Evolutionary conservation across 441 rosid genomes (phyloP), one percentile per base, ranked within the genome.

Genomic region (Daphne laureola): DNA sequence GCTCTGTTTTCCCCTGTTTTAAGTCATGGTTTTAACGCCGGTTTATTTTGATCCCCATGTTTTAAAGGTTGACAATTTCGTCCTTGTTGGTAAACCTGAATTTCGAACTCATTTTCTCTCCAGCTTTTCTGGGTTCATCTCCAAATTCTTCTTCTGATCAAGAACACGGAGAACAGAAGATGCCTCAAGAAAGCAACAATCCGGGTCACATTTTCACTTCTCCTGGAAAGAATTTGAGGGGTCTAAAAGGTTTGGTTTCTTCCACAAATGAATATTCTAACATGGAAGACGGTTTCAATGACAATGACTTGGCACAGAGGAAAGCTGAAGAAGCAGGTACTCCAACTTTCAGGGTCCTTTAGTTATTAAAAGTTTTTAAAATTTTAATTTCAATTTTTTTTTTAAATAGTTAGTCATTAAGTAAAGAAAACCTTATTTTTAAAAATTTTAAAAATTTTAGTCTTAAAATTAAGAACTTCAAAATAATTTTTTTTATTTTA

Each of bases 261-360:
- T 67, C 55, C 65, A 73, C 64, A 55, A 67, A 70, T 42, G 69
- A 71, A 9, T 43, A 67, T 16, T 73, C 82, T 16, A 55, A 26
- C 58, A 46, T 58, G 17, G 95, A 76, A 12, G 83, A 82, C 57
- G 63, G 63, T 14, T 67, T 80, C 63, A 78, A 78, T 56, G 94
- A 87, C 73, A 66, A 61, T 68, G 86, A 86, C 62, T 73, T 91
- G 38, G 95, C 95, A 65, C 87, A 78, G 54, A 68, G 98, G 49
- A 91, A 87, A 76, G 98, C 96, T 65, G 90, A 75, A 76, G 96
- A 91, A 83, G 90, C 98, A 72, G 98, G 98, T 91, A 52, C 26
- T 14, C 25, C 5, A 41, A 12, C 38, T 23, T 36, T n/a, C n/a
- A n/a, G n/a, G n/a, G n/a, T n/a, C n/a, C n/a, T n/a, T n/a, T n/a